Conservation (phyloP, 441 rosid genomes). For the Populus trichocarpa region DNA sequence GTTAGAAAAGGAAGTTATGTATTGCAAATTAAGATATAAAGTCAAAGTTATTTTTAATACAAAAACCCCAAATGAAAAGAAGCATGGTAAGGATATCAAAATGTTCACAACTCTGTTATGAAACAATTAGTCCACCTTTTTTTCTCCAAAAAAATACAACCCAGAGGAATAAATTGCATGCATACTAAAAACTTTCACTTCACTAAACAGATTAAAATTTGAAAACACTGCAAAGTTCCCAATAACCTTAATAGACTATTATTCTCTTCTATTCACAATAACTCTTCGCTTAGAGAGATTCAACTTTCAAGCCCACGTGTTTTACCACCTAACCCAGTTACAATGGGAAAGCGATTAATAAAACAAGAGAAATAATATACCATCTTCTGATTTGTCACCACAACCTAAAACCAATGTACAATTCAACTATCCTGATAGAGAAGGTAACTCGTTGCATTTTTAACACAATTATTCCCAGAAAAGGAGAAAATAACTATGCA, state of each 20-base stretch:
- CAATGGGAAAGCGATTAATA: background rate
- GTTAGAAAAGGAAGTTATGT: conserved; percentile 25
- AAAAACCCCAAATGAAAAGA: background rate
- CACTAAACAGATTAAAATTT: background rate
- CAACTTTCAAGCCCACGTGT: background rate
- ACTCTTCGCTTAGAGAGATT: background rate
- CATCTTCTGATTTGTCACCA: background rate
- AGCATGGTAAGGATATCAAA: background rate
- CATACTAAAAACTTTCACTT: background rate
- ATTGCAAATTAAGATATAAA: background rate
- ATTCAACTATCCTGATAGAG: background rate
- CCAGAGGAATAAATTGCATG: background rate
- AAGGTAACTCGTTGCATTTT: background rate
- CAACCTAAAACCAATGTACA: background rate
- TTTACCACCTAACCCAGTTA: background rate
- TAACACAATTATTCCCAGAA: conserved; percentile 2
- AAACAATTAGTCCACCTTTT: background rate
- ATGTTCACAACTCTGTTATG: background rate
- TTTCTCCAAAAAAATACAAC: background rate
- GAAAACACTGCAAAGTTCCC: background rate
- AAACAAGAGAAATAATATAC: background rate
- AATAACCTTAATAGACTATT: background rate
- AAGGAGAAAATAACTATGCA: background rate
- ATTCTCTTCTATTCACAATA: background rate
- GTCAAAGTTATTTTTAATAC: background rate